phyloP scores from a whole-genome alignment of 345 rosid genomes.

The Dimocarpus longan region DNA sequence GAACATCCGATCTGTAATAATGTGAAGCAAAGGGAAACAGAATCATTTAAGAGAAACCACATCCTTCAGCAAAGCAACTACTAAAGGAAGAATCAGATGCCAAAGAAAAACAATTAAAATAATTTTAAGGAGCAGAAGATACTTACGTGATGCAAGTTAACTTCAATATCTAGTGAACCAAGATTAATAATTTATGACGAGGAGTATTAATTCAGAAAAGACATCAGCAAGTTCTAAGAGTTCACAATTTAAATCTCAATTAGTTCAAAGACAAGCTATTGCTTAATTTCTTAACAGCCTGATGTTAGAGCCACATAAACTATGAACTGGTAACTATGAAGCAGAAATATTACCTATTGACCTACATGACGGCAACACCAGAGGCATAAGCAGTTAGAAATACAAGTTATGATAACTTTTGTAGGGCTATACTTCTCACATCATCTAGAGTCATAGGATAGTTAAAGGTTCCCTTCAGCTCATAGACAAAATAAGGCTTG shows the following conservation, averaged over 20 bases:
- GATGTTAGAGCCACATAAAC: constrained; percentile 3
- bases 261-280: constrained; percentile 6
- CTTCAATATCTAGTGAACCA: constrained; percentile 4
- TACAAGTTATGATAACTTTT: not conserved
- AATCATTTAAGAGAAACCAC: constrained; percentile 15
- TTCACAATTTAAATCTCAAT: constrained; percentile 10
- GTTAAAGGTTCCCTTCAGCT: not conserved
- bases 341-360: not conserved
- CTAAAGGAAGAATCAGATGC: not conserved
- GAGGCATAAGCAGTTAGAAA: not conserved
- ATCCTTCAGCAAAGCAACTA: constrained; percentile 2
- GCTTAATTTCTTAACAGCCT: not conserved
- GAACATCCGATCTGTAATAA: constrained; percentile 84
- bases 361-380: not conserved
- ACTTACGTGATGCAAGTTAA: constrained; percentile 11
- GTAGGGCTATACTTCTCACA: not conserved
- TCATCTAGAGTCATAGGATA: constrained; percentile 3
- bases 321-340: not conserved
- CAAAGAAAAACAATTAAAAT: constrained; percentile 13
- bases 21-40: constrained; percentile 17
- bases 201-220: constrained; percentile 7
- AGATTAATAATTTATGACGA: constrained; percentile 2
- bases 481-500: not conserved
- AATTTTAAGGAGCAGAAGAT: constrained; percentile 12
- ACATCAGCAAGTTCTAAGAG: constrained; percentile 3